These are phyloP conservation scores for Paecilomyces sp. DNA, from an alignment of 2,329 filamentous ascomycete species.

Conservation along the genomic window DNA sequence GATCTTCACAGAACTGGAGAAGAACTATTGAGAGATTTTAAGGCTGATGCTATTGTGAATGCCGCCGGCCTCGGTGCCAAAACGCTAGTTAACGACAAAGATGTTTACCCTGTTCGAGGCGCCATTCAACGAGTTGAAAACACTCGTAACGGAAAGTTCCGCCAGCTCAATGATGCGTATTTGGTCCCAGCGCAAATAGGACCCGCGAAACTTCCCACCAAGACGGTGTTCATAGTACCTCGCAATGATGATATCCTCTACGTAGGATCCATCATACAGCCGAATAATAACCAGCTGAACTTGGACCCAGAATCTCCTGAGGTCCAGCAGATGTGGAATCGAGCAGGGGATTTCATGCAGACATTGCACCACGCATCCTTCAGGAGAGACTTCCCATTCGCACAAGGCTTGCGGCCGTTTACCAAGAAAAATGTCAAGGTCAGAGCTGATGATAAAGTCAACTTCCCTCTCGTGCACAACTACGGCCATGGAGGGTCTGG, in stretches of 20 bases:
- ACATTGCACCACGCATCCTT: conserved; percentile 33
- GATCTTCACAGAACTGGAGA: conserved; percentile 32
- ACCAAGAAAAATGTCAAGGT: conserved; percentile 35
- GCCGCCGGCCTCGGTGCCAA: conserved; percentile 39
- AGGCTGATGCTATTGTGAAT: conserved; percentile 39
- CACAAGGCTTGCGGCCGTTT: conserved; percentile 39
- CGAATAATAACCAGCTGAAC: conserved; percentile 30
- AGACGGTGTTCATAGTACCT: conserved; percentile 38
- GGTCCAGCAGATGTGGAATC: conserved; percentile 36
- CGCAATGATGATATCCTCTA: conserved; percentile 40
- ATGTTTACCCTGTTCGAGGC: conserved; percentile 38
- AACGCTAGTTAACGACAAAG: conserved; percentile 32
- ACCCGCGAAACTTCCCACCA: conserved; percentile 9
- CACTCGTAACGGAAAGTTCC: conserved; percentile 39
- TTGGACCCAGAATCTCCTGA: conserved; percentile 33
- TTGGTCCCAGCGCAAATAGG: no score
- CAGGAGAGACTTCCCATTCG: conserved; percentile 36
- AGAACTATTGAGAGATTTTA: conserved; percentile 23
- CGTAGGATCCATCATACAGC: conserved; percentile 33
- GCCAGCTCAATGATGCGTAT: conserved; percentile 31
- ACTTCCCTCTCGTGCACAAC: conserved; percentile 33
- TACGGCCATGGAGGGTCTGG: conserved; percentile 42
- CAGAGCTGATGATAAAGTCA: conserved; percentile 32
- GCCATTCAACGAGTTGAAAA: conserved; percentile 36
- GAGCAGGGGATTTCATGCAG: conserved; percentile 38